Conservation (phyloP, 345 rosid species). For the Geranium brycei region DNA sequence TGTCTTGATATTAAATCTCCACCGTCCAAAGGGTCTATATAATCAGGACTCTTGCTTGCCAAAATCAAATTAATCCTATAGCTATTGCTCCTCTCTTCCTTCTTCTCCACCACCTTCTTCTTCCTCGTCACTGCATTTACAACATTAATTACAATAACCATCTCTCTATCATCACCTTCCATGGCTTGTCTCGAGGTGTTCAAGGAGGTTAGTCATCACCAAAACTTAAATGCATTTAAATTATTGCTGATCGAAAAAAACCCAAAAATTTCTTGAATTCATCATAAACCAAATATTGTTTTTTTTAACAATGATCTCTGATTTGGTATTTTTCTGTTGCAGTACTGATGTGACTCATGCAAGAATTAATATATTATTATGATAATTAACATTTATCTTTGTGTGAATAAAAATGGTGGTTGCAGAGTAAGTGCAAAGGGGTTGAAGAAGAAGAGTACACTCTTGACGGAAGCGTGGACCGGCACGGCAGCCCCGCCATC, state of each 20-base stretch:
- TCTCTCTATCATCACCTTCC: slow-evolving; percentile 6
- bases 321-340: neutral
- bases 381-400: no score
- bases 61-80: slow-evolving; percentile 1
- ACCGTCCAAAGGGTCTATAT: slow-evolving; percentile 50
- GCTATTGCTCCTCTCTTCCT: slow-evolving; percentile 8
- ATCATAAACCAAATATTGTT: no score
- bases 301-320: no score
- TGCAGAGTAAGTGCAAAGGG: slow-evolving; percentile 30
- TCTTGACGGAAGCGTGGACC: slow-evolving; percentile 65
- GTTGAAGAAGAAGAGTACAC: slow-evolving; percentile 34
- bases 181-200: slow-evolving; percentile 48
- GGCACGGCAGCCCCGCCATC: slow-evolving; percentile 58
- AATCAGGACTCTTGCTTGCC: slow-evolving; percentile 19
- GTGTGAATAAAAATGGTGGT: no score
- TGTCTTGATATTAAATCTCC: slow-evolving; percentile 21
- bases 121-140: slow-evolving; percentile 1
- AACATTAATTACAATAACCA: neutral
- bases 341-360: neutral
- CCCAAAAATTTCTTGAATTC: no score
- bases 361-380: no score
- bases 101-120: slow-evolving; percentile 2
- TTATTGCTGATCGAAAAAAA: no score
- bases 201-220: slow-evolving; percentile 33
- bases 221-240: no score